phyloP scores from a whole-genome alignment of 1,284 basidiomycete species.

The Boletus hoseneyae region DNA sequence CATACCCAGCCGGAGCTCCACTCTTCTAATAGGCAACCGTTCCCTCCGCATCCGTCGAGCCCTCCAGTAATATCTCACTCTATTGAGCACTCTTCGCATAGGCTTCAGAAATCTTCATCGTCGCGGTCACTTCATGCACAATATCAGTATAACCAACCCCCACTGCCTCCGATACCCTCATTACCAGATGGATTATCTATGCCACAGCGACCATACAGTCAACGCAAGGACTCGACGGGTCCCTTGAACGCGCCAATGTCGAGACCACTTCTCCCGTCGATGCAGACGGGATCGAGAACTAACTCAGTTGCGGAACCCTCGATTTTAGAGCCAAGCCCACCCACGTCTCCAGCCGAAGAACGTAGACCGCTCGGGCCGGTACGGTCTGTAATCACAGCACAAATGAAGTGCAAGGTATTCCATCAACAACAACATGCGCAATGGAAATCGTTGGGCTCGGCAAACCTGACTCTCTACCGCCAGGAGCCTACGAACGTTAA shows the following conservation, averaged over 20 bases:
- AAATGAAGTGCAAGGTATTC: constrained; percentile 99
- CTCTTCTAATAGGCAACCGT: constrained; percentile 9
- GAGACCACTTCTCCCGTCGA: constrained; percentile 62
- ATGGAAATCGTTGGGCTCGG: constrained; percentile 94
- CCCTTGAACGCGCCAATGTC: constrained; percentile 43
- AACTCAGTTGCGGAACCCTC: constrained; percentile 50
- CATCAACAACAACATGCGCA: constrained; percentile 92
- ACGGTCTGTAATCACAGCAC: constrained; percentile 75
- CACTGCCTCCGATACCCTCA: constrained; percentile 48
- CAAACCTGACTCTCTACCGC: constrained; percentile 84
- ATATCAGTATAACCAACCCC: constrained; percentile 39
- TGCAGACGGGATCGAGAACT: constrained; percentile 49
- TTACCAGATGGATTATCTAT: constrained; percentile 39
- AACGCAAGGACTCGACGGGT: constrained; percentile 21
- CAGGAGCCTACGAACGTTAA: constrained; percentile 85
- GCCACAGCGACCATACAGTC: constrained; percentile 28
- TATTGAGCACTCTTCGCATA: constrained; percentile 34
- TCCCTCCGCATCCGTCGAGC: constrained; percentile 5
- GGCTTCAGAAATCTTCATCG: constrained; percentile 58
- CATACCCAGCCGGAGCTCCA: constrained; percentile 7
- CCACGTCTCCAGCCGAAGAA: constrained; percentile 69
- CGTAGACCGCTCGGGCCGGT: constrained; percentile 58
- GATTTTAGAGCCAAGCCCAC: constrained; percentile 71
- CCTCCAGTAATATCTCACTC: constrained; percentile 10
- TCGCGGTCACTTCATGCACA: constrained; percentile 57